Base-by-base conservation (phyloP, 2,329 filamentous ascomycete genomes). In the Fusarium sp. region DNA sequence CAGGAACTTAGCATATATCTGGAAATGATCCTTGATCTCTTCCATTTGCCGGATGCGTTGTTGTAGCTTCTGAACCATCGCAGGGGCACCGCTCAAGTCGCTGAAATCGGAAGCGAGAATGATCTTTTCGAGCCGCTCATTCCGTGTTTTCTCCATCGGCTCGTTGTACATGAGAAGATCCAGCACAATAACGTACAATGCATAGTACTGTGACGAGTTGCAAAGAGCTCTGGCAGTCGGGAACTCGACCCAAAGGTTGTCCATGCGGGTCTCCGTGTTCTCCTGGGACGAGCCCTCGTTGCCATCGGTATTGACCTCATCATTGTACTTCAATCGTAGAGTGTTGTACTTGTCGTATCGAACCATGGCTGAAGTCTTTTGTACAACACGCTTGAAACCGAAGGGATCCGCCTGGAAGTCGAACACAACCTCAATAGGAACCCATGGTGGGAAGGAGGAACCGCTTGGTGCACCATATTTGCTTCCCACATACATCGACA, bases 101-200 rank as follows among this genome's bases (percentile, higher is more conserved):
- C 95, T 99, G 77, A 99, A 99, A 80, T 99, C 96, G 0, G 96
- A 98, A 3, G 95, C 96, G 50, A 99, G 88, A 90, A 99, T 98
- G 74, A 99, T 99, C 85, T 98, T 98, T 80, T 99, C 96, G 18
- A 99, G 84, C 37, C 93, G 90, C 81, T 99, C 97, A 75, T 87
- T 97, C 62, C 97, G 89, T n/a, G 95, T 97, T 86, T 99, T 99
- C 80, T 99, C 96, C 48, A 97, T 83, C 4, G 96, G 96, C 79
- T 99, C 96, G 76, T 89, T 98, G 82, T 98, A 99, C 79, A 99
- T 90, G 53, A 99, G 85, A 43, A 99, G 86, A 80, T 99, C 96
- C 68, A 98, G 85, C 6, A 98, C 95, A 73, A 99, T 99, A 80
- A 99, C 93, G 77, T 99, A 99, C 85, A 99, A 90, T 7, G 96